Evolutionary conservation across 176 grass and related monocot species (phyloP).

Genomic region (Aegilops umbellulata): DNA sequence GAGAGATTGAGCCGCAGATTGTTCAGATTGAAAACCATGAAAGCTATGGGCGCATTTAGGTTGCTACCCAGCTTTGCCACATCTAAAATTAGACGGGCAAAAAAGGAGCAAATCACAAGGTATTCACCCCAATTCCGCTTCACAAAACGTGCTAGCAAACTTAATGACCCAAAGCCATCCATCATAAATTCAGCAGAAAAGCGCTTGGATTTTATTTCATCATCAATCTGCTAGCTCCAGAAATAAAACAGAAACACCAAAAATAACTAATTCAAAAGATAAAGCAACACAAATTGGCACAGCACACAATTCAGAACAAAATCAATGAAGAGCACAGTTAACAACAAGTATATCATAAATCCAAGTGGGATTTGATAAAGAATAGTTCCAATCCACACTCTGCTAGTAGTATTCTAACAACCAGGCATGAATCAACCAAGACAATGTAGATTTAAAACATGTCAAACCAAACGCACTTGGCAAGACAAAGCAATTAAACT

Average conservation of each 20-base stretch:
- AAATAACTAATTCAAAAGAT: neutral
- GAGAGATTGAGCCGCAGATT: constrained; percentile 18
- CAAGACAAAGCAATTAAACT: neutral
- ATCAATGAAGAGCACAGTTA: neutral
- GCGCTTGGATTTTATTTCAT: constrained; percentile 35
- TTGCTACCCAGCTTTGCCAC: neutral
- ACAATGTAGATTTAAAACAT: no score
- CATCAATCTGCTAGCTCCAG: constrained; percentile 32
- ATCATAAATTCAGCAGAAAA: constrained; percentile 42
- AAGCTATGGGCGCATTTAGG: neutral
- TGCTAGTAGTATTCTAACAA: neutral
- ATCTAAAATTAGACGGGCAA: neutral
- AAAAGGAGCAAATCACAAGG: neutral
- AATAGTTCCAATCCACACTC: neutral
- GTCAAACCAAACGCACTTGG: neutral
- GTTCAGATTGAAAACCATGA: constrained; percentile 58
- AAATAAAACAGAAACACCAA: neutral
- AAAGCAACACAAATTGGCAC: neutral
- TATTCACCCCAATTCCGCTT: neutral
- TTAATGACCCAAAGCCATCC: constrained; percentile 8
- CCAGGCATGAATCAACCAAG: no score
- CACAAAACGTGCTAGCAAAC: neutral
- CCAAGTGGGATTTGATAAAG: neutral
- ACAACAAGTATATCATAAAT: neutral
- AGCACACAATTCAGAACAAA: no score